A percentile compares a stretch with the other conserved stretches of the same genome.
These are phyloP conservation scores for Tarenaya hassleriana DNA, from an alignment of 345 rosid genomes.

Conservation along the genomic window DNA sequence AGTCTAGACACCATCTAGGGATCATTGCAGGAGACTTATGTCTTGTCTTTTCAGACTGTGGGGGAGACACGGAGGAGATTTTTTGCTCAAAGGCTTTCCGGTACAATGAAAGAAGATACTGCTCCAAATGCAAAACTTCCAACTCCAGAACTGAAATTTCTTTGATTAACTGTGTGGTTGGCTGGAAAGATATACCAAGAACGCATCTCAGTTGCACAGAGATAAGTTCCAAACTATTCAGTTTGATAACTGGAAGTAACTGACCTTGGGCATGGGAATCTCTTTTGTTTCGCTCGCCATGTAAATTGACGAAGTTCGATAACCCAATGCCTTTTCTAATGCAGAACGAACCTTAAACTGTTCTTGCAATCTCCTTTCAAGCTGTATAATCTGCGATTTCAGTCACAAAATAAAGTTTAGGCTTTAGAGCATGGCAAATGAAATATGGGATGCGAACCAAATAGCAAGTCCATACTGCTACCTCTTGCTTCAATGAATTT, in stretches of 20 bases:
- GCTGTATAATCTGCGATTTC: slow-evolving; percentile 62
- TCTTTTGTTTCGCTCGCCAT: slow-evolving; percentile 26
- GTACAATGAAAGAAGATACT: slow-evolving; percentile 81
- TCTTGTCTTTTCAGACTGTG: slow-evolving; percentile 41
- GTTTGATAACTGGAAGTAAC: slow-evolving; percentile 15
- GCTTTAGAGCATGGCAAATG: neutral
- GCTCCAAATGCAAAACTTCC: slow-evolving; percentile 88
- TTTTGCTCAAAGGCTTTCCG: slow-evolving; percentile 81
- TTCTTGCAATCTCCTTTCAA: slow-evolving; percentile 69
- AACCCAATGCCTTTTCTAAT: slow-evolving; percentile 80
- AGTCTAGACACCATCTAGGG: slow-evolving; percentile 38
- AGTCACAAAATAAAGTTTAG: slow-evolving; percentile 8
- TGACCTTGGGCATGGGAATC: slow-evolving; percentile 59
- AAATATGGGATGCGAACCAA: slow-evolving; percentile 8
- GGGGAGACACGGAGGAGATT: slow-evolving; percentile 41
- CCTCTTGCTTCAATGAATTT: slow-evolving; percentile 80
- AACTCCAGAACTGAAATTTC: slow-evolving; percentile 81
- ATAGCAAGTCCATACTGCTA: slow-evolving; percentile 14
- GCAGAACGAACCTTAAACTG: slow-evolving; percentile 71
- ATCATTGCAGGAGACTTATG: slow-evolving; percentile 41
- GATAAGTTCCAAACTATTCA: slow-evolving; percentile 8
- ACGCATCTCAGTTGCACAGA: slow-evolving; percentile 5
- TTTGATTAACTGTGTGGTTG: slow-evolving; percentile 75
- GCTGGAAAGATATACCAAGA: slow-evolving; percentile 35
- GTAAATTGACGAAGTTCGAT: slow-evolving; percentile 38